A percentile compares a stretch with the other conserved stretches of the same genome.
These are phyloP conservation scores for Petasospora rhodanensis DNA, from an alignment of 1,139 yeast genomes.

Conservation along the genomic window DNA sequence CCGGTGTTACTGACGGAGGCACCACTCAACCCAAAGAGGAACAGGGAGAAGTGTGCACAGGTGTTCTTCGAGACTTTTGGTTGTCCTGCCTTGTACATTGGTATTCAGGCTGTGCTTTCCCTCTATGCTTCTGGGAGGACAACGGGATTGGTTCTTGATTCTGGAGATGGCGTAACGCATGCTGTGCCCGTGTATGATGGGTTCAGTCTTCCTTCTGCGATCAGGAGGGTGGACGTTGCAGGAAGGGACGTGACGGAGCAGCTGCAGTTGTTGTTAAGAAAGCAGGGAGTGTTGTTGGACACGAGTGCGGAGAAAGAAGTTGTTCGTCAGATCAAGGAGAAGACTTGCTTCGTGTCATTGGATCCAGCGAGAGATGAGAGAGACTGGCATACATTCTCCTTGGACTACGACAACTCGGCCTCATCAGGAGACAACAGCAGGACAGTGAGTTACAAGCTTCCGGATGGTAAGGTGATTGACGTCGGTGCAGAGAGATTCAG, in stretches of 20 bases:
- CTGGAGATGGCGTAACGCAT: constrained; percentile 90
- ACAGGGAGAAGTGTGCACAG: constrained; percentile 73
- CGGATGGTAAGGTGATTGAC: constrained; percentile 71
- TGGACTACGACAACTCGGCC: constrained; percentile 12
- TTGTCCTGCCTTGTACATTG: constrained; percentile 81
- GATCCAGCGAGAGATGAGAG: constrained; percentile 70
- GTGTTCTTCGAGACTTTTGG: constrained; percentile 77
- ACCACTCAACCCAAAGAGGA: constrained; percentile 70
- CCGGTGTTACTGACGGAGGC: constrained; percentile 88
- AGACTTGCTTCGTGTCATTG: constrained; percentile 61
- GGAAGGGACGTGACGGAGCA: constrained; percentile 84
- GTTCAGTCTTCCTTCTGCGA: constrained; percentile 68
- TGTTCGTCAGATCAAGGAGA: constrained; percentile 74
- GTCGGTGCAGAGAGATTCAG: constrained; percentile 67
- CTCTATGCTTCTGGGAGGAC: constrained; percentile 87
- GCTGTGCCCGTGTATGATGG: constrained; percentile 91
- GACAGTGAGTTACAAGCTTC: constrained; percentile 51
- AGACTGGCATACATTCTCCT: constrained; percentile 37
- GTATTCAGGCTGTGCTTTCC: constrained; percentile 80
- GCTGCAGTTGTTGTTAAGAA: constrained; percentile 61
- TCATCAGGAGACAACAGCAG: constrained; percentile 22
- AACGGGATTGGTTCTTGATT: constrained; percentile 83
- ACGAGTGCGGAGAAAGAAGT: constrained; percentile 81
- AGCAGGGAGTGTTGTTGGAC: constrained; percentile 55
- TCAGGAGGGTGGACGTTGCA: constrained; percentile 74